Evolutionary conservation across 2,329 filamentous ascomycete genomes (phyloP).

Genomic region (Coniochaeta pulveracea): DNA sequence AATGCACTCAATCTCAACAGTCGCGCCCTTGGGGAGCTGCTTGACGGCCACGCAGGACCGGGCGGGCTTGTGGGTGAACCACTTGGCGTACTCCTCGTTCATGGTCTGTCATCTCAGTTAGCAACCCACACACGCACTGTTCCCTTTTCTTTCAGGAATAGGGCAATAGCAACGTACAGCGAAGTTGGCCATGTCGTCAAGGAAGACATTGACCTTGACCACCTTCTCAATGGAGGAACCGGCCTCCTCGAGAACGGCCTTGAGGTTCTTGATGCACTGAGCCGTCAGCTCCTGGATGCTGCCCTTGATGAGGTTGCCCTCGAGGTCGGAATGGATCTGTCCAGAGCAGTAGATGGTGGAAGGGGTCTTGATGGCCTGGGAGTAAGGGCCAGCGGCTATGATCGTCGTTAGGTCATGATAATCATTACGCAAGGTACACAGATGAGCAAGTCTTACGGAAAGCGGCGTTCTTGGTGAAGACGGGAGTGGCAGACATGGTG

Average conservation of each 20-base stretch:
- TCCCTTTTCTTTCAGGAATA: neutral
- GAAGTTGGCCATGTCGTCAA: constrained; percentile 86
- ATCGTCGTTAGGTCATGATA: neutral
- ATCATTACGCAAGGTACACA: neutral
- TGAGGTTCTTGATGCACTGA: constrained; percentile 63
- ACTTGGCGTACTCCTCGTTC: constrained; percentile 78
- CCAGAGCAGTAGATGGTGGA: constrained; percentile 57
- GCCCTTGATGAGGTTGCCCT: constrained; percentile 44
- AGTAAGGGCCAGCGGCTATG: constrained; percentile 52
- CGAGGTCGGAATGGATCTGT: constrained; percentile 54
- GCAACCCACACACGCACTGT: neutral
- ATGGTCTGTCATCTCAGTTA: constrained; percentile 44
- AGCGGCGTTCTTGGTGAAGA: constrained; percentile 49
- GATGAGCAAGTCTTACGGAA: constrained; percentile 32
- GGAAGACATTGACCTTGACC: constrained; percentile 86
- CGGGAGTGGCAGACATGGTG: constrained; percentile 28
- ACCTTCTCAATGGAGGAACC: constrained; percentile 69
- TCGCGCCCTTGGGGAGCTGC: constrained; percentile 73
- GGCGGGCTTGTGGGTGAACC: constrained; percentile 76
- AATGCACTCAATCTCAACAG: constrained; percentile 85
- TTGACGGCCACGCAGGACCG: constrained; percentile 85
- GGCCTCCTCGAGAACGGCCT: constrained; percentile 71
- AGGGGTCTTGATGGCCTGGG: constrained; percentile 56
- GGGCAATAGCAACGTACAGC: constrained; percentile 29
- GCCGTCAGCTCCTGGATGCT: constrained; percentile 53